A percentile compares a stretch with the other conserved stretches of the same genome.
Conservation (phyloP, 768 basidiomycete genomes). For the Auriscalpium orientale region DNA sequence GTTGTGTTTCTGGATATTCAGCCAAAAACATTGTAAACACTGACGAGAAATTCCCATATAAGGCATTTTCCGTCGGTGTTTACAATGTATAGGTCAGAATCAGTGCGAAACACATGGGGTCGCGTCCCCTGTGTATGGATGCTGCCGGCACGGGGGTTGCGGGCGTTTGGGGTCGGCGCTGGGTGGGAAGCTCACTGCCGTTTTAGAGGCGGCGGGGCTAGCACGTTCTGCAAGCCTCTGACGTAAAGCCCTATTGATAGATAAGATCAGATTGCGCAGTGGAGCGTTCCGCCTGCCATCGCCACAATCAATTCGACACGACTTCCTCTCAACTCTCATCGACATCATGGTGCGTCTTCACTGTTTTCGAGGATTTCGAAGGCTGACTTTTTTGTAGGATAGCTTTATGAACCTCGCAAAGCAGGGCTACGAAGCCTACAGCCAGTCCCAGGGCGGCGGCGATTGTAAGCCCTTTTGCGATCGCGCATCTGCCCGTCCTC, state of each 20-base stretch:
- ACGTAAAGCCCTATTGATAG: neutral
- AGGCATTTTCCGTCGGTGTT: too few species aligned
- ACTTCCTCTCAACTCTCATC: neutral
- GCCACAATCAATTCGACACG: neutral
- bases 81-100: too few species aligned
- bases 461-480: constrained; percentile 29
- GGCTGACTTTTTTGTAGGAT: constrained; percentile 36
- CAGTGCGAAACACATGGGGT: too few species aligned
- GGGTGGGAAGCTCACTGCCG: too few species aligned
- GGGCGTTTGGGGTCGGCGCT: too few species aligned
- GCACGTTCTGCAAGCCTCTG: too few species aligned
- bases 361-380: neutral
- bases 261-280: neutral
- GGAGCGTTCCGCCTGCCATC: neutral
- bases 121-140: too few species aligned
- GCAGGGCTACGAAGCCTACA: constrained; percentile 50
- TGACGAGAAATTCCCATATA: too few species aligned
- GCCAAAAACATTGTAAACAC: too few species aligned
- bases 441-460: constrained; percentile 24
- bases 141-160: too few species aligned
- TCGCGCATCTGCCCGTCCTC: neutral
- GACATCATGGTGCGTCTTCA: neutral
- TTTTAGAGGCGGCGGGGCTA: too few species aligned
- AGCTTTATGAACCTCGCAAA: constrained; percentile 64
- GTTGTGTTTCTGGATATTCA: too few species aligned